Evolutionary conservation across 345 rosid genomes (phyloP), one percentile per base, ranked within the genome.

Genomic region (Leavenworthia alabamica): DNA sequence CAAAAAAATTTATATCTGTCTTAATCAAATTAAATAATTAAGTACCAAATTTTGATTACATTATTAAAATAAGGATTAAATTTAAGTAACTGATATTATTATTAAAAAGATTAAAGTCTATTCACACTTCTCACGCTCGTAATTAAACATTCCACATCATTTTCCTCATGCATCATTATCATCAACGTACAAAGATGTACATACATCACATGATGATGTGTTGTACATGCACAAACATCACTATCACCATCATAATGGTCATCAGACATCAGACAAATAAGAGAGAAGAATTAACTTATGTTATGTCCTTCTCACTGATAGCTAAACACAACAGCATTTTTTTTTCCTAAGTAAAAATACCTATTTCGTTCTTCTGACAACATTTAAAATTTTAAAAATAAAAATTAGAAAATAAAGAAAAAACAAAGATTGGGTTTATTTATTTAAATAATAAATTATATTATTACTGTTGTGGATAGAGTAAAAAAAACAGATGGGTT

Each of bases 151-250:
- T 29, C n/a, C 48, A 67, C 41, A 46, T 33, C 29, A 19, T 32
- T 39, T n/a, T 50, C 52, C 6, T 45, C 68, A 52, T 22, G 43
- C 49, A 66, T 37, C 29, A 50, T 22, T 60, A 48, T 20, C n/a
- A 58, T 50, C 27, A 39, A 29, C 39, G n/a, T 44, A 19, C 31
- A 61, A 26, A 45, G 40, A 61, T 62, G 74, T 62, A 62, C 64
- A 23, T 53, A 56, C 40, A 1, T 28, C 26, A 62, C 12, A 56
- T 71, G 70, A 56, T 56, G 65, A 56, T 57, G 56, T 15, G 31
- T 40, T 48, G 75, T 56, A 71, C 70, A 71, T 63, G 65, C 7
- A 48, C 60, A 63, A 16, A 57, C 64, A 64, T 71, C 69, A 62
- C 14, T 47, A 62, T 54, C 74, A 48, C 3, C 62, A 62, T 62